Evolutionary conservation across 306 rosid species (phyloP), one percentile per base, ranked within the genome.

Genomic region (Casuarina glauca): DNA sequence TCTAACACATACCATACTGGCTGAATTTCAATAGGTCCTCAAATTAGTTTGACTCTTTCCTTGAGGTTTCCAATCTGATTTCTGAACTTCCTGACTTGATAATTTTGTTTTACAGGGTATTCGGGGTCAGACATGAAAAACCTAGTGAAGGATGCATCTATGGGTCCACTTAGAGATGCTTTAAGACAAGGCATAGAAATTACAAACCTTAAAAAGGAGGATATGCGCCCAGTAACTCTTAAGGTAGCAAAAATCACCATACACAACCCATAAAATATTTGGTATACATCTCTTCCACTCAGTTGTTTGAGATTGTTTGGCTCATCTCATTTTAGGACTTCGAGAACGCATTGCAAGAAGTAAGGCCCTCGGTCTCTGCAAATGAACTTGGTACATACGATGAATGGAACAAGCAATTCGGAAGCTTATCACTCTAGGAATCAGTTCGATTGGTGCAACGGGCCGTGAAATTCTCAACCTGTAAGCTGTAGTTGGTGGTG

Each of bases 121-220:
- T 95, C 97, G 10, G 97, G 97, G 78, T 95, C 99, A 55, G 97
- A 95, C 90, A 91, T 95, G 99, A 88, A 90, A 74, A 95, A 95
- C 81, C 89, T 95, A 4, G 99, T 93, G 80, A 91, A 91, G 77
- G 97, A 93, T 77, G 97, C 99, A 69, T 90, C 97, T 36, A 87
- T 95, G 97, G 99, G 99, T 63, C 99, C 99, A 61, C 85, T 95
- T n/a, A 89, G 99, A 82, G 93, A 95, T 75, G 96, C 93, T 80
- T 71, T 95, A 58, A 84, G 39, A 54, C 90, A 84, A 82, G 99
- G 97, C 73, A 85, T 84, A 74, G 90, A 93, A 64, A 90, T 95
- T 63, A 78, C 89, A 9, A 84, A 76, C 74, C 84, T 95, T 77
- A 85, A 85, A 61, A 93, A 87, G 84, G 97, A 93, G 61, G 96